A percentile compares a stretch with the other conserved stretches of the same genome.
Conservation (phyloP, 2,329 filamentous ascomycete genomes). For the Neofusicoccum kwambonambiense region DNA sequence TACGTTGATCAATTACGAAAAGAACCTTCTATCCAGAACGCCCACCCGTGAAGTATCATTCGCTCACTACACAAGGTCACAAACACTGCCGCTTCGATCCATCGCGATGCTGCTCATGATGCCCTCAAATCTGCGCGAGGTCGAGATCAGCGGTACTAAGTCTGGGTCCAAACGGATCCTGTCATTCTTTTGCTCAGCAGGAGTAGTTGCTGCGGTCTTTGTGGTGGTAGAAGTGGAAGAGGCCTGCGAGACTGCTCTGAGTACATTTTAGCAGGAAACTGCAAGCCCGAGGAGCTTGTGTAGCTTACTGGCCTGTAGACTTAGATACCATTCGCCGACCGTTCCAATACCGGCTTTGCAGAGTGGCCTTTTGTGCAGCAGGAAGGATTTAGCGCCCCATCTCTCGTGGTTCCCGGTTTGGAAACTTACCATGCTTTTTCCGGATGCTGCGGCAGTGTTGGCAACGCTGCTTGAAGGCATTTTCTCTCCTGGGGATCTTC, state of each 20-base stretch:
- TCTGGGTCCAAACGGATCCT: neutral
- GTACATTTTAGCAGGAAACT: neutral
- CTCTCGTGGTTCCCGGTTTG: neutral
- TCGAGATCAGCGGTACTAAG: neutral
- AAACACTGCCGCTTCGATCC: neutral
- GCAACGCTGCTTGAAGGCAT: neutral
- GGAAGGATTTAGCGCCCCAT: no score
- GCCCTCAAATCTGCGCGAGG: neutral
- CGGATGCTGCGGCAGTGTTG: neutral
- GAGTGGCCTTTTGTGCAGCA: neutral
- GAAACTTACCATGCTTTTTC: neutral
- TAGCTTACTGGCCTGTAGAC: neutral
- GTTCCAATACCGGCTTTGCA: neutral
- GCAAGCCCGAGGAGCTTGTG: neutral
- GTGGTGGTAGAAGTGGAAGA: neutral
- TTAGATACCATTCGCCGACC: neutral
- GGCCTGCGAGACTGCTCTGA: neutral
- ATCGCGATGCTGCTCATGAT: neutral
- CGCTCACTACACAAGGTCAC: neutral
- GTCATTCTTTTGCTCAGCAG: neutral
- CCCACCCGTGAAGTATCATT: neutral
- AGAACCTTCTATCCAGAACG: neutral
- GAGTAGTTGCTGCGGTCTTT: neutral
- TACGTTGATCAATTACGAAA: no score
- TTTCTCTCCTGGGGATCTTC: neutral